phyloP scores from a whole-genome alignment of 305 asterid genomes.

The Fraxinus platypoda region DNA sequence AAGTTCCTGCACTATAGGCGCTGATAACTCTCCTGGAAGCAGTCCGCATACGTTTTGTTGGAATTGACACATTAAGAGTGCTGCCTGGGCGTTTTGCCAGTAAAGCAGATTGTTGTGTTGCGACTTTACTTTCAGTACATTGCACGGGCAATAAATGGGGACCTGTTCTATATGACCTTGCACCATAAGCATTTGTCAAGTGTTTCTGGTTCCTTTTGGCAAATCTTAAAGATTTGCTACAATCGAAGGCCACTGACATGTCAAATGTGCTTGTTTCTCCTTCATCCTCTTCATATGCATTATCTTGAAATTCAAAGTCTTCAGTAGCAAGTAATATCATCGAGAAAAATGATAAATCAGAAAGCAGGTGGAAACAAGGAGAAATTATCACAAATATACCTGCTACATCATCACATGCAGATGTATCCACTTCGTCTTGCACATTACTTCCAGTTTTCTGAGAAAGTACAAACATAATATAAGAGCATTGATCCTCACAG shows the following conservation, averaged over 20 bases:
- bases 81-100: conserved; percentile 60
- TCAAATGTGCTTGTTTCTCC: conserved; percentile 69
- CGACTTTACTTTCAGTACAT: conserved; percentile 47
- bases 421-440: conserved; percentile 80
- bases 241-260: conserved; percentile 49
- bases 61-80: conserved; percentile 70
- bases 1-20: conserved; percentile 62
- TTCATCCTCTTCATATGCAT: conserved; percentile 64
- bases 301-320: conserved; percentile 52
- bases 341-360: conserved; percentile 23
- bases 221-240: conserved; percentile 50
- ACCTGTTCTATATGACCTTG: conserved; percentile 50
- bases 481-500: conserved; percentile 15
- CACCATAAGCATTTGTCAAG: conserved; percentile 46
- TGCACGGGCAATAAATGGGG: conserved; percentile 53
- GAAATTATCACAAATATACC: conserved; percentile 42
- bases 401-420: conserved; percentile 61
- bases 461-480: conserved; percentile 22
- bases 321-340: conserved; percentile 30
- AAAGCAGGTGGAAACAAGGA: conserved; percentile 25
- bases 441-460: conserved; percentile 60
- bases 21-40: conserved; percentile 67
- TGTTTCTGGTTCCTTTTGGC: conserved; percentile 63
- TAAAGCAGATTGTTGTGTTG: conserved; percentile 49
- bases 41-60: conserved; percentile 87